Evolutionary conservation across 2,329 filamentous ascomycete species (phyloP).

Genomic region (Keithomyces neogunnii): DNA sequence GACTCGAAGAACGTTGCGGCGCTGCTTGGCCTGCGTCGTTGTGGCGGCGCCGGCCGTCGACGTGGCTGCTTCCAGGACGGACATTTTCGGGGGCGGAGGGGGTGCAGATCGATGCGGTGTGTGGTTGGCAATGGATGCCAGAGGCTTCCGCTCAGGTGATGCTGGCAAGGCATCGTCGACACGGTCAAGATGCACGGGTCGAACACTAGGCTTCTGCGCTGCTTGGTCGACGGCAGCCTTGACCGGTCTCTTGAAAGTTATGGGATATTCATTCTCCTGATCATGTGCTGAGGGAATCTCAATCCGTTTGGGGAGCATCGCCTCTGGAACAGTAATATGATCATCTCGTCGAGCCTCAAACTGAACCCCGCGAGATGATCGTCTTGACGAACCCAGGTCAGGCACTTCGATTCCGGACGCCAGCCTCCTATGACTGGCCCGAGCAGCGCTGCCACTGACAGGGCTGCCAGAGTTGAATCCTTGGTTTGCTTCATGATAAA

Average conservation of each 20-base stretch:
- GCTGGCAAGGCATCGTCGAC: slow-evolving; percentile 26
- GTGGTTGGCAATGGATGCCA: slow-evolving; percentile 47
- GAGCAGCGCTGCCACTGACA: slow-evolving; percentile 38
- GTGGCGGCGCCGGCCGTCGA: slow-evolving; percentile 72
- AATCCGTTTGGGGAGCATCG: slow-evolving; percentile 26
- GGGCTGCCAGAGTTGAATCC: slow-evolving; percentile 53
- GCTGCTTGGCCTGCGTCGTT: slow-evolving; percentile 63
- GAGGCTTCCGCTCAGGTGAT: slow-evolving; percentile 48
- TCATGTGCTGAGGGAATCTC: slow-evolving; percentile 58
- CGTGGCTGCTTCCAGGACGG: slow-evolving; percentile 84
- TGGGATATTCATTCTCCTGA: slow-evolving; percentile 76
- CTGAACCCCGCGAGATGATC: slow-evolving; percentile 18
- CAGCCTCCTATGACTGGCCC: slow-evolving; percentile 32
- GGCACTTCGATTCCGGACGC: slow-evolving; percentile 27
- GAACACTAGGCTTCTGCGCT: slow-evolving; percentile 46
- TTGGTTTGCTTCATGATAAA: slow-evolving; percentile 33
- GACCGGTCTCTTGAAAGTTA: slow-evolving; percentile 58
- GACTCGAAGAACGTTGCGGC: slow-evolving; percentile 74
- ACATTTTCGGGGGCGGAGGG: slow-evolving; percentile 91
- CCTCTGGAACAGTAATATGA: slow-evolving; percentile 9
- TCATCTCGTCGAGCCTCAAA: slow-evolving; percentile 14
- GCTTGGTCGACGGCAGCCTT: slow-evolving; percentile 40
- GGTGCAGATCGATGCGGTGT: slow-evolving; percentile 74
- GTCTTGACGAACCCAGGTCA: slow-evolving; percentile 21
- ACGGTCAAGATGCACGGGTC: slow-evolving; percentile 37